Conservation (phyloP, 1,284 basidiomycete species). For the Athelia psychrophila region DNA sequence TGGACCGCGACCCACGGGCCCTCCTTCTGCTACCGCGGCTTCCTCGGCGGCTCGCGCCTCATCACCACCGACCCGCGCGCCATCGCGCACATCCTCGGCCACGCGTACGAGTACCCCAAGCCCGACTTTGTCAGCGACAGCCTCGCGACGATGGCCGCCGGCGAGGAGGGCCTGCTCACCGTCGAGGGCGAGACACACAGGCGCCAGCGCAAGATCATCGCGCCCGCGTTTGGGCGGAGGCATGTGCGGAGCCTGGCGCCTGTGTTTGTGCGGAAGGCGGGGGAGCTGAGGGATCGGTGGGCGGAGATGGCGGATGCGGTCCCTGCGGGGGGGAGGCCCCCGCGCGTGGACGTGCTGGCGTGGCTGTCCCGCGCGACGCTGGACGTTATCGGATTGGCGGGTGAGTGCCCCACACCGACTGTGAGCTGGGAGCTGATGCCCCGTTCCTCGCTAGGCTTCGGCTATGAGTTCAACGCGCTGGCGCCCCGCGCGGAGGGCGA, state of each 20-base stretch:
- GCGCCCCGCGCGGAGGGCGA: neutral
- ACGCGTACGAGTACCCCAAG: conserved; percentile 65
- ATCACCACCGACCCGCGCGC: conserved; percentile 61
- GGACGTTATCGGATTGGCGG: conserved; percentile 71
- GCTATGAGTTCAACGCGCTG: conserved; percentile 58
- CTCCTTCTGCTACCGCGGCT: conserved; percentile 31
- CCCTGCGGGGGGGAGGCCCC: conserved; percentile 15
- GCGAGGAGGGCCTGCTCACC: conserved; percentile 45
- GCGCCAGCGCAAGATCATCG: conserved; percentile 42
- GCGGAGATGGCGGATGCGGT: conserved; percentile 24
- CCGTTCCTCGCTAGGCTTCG: conserved; percentile 46
- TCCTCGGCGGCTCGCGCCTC: conserved; percentile 51
- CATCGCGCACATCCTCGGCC: conserved; percentile 56
- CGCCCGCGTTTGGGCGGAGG: conserved; percentile 55
- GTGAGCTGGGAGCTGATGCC: too few relatives aligned
- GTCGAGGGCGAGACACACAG: conserved; percentile 52
- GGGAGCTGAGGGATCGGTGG: conserved; percentile 36
- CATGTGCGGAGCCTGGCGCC: conserved; percentile 57
- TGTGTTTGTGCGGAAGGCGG: conserved; percentile 60
- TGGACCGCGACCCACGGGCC: conserved; percentile 50
- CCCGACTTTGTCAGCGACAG: conserved; percentile 58
- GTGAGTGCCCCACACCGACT: conserved; percentile 23
- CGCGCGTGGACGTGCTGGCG: conserved; percentile 51
- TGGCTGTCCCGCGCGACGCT: conserved; percentile 66
- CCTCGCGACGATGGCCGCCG: conserved; percentile 52